These are phyloP conservation scores for Triangularia setosa DNA, from an alignment of 2,329 filamentous ascomycete genomes.

Conservation along the genomic window DNA sequence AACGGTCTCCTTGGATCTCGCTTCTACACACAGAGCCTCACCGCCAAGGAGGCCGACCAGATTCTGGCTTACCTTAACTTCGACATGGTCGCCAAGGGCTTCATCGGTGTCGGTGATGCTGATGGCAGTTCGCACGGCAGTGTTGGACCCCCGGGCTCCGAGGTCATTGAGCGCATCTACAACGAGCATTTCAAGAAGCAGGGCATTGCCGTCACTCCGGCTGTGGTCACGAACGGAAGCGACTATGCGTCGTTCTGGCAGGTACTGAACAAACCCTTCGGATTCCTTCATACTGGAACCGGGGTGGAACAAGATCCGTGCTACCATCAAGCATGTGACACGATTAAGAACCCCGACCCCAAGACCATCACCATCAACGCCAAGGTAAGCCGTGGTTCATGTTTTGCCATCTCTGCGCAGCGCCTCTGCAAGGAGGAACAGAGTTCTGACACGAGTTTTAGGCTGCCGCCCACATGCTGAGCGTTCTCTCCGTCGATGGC, in stretches of 20 bases:
- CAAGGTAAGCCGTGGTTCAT: constrained; percentile 22
- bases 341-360: constrained; percentile 31
- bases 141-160: constrained; percentile 27
- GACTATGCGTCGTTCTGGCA: constrained; percentile 31
- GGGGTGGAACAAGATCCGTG: constrained; percentile 30
- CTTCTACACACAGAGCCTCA: constrained; percentile 31
- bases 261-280: constrained; percentile 33
- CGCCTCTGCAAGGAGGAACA: too few species aligned
- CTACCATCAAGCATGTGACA: constrained; percentile 36
- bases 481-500: constrained; percentile 31
- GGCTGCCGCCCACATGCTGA: constrained; percentile 33
- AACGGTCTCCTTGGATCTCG: constrained; percentile 31
- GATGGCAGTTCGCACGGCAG: constrained; percentile 26
- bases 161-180: constrained; percentile 33
- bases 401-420: not conserved
- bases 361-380: constrained; percentile 32
- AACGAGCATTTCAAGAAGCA: constrained; percentile 28
- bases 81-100: constrained; percentile 34
- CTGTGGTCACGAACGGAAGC: constrained; percentile 29
- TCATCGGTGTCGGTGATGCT: constrained; percentile 33
- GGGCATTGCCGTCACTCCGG: constrained; percentile 28
- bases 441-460: not conserved
- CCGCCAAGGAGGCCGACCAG: constrained; percentile 26
- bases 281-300: constrained; percentile 34
- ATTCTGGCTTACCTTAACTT: constrained; percentile 35